These are phyloP conservation scores for Lyophyllum shimeji DNA, from an alignment of 768 basidiomycete genomes.

Conservation along the genomic window DNA sequence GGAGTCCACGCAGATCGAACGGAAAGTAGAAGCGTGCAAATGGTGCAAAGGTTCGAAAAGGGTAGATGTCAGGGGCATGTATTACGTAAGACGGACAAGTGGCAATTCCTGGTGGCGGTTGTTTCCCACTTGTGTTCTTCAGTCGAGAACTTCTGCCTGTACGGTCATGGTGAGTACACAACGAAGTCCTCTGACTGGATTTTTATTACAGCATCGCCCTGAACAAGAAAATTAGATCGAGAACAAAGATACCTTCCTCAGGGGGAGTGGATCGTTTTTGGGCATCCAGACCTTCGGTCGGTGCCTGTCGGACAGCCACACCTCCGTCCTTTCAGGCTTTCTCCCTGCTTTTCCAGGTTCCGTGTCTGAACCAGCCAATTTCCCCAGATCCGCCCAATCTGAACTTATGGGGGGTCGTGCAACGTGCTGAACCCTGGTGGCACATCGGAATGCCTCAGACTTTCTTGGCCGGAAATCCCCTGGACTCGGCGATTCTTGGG, in stretches of 20 bases:
- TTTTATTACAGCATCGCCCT: background rate
- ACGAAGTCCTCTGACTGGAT: background rate
- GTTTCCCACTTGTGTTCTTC: background rate
- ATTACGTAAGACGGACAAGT: conserved; percentile 22
- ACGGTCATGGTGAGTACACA: background rate
- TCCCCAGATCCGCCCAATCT: conserved; percentile 9
- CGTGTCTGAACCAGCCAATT: conserved; percentile 8
- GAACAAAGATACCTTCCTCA: background rate
- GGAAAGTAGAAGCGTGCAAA: background rate
- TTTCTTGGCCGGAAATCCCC: background rate
- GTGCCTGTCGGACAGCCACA: conserved; percentile 38
- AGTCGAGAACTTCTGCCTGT: background rate
- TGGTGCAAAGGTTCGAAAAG: background rate
- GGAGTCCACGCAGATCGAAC: background rate
- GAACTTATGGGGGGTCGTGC: conserved; percentile 5
- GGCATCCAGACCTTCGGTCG: conserved; percentile 12
- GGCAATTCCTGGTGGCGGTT: conserved; percentile 2
- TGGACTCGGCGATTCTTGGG: background rate
- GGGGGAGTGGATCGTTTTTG: conserved; percentile 4
- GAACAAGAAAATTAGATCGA: background rate
- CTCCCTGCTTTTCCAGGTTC: background rate
- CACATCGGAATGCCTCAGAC: conserved; percentile 13
- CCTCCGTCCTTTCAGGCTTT: conserved; percentile 37
- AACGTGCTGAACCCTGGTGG: conserved; percentile 3
- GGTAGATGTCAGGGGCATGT: conserved; percentile 10